A percentile compares a stretch with the other conserved stretches of the same genome.
phyloP scores from a whole-genome alignment of 2,329 filamentous ascomycete species.

The Onygena corvina region DNA sequence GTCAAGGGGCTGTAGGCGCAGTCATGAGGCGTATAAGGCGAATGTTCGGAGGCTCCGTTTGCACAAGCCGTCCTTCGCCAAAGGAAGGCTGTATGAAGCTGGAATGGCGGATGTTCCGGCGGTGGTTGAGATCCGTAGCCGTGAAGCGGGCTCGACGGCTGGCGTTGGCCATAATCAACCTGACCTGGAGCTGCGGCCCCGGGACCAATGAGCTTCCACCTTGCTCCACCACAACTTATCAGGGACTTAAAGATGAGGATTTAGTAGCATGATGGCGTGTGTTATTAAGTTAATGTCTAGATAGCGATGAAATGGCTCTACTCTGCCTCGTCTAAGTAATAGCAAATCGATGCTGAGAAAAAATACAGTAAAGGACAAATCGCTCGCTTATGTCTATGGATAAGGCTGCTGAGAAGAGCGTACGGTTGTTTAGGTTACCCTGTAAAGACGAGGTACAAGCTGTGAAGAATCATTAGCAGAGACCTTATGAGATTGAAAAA shows the following conservation, averaged over 20 bases:
- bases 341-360: neutral
- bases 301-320: neutral
- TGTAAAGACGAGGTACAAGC: conserved; percentile 16
- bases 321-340: neutral
- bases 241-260: neutral
- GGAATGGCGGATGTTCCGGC: neutral
- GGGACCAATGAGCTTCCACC: neutral
- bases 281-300: neutral
- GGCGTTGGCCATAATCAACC: neutral
- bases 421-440: conserved; percentile 5
- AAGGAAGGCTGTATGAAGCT: neutral
- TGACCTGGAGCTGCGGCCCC: neutral
- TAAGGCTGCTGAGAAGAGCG: neutral
- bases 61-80: neutral
- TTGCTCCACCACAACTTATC: neutral
- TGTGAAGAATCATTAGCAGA: neutral
- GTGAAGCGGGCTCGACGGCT: neutral
- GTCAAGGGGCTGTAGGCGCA: neutral
- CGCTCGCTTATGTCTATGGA: neutral
- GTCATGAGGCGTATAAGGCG: neutral
- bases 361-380: neutral
- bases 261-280: neutral
- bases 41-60: neutral
- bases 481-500: neutral
- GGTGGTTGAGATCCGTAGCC: neutral